phyloP scores from a whole-genome alignment of 768 basidiomycete species.

The Holtermannia corniformis region DNA sequence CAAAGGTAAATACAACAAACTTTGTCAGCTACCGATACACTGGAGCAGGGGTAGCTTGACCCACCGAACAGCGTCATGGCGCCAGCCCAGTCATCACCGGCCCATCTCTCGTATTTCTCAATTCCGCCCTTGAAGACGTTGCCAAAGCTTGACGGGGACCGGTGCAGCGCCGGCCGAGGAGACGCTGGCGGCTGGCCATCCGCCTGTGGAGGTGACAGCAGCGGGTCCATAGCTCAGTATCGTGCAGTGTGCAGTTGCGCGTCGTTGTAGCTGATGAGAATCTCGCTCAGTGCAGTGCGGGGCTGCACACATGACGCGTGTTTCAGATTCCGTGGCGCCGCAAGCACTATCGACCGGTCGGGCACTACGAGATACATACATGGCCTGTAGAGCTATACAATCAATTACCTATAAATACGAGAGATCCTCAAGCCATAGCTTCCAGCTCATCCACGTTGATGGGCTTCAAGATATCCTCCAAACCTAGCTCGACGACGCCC shows the following conservation, averaged over 20 bases:
- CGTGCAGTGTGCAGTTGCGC: background rate
- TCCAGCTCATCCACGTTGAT: too few relatives aligned
- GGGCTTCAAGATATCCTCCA: constrained; percentile 58
- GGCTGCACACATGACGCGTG: background rate
- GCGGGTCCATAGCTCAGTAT: background rate
- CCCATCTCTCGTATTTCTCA: background rate
- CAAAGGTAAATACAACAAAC: too few relatives aligned
- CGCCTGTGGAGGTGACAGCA: too few relatives aligned
- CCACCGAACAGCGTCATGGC: constrained; percentile 78
- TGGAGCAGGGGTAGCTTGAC: constrained; percentile 18
- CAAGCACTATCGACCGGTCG: too few relatives aligned
- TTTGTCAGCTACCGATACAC: background rate
- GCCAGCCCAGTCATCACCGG: constrained; percentile 46
- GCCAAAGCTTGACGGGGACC: background rate
- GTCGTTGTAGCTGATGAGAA: too few relatives aligned
- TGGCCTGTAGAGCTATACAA: too few relatives aligned
- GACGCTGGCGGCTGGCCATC: background rate
- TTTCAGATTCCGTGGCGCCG: background rate
- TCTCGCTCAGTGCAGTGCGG: too few relatives aligned
- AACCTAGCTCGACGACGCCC: constrained; percentile 59
- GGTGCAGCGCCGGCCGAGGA: background rate
- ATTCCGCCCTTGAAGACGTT: background rate
- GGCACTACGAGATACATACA: too few relatives aligned
- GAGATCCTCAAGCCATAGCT: too few relatives aligned
- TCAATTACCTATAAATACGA: too few relatives aligned